Evolutionary conservation across 495 filamentous ascomycete species (phyloP).

Genomic region (Podospora fimiseda): DNA sequence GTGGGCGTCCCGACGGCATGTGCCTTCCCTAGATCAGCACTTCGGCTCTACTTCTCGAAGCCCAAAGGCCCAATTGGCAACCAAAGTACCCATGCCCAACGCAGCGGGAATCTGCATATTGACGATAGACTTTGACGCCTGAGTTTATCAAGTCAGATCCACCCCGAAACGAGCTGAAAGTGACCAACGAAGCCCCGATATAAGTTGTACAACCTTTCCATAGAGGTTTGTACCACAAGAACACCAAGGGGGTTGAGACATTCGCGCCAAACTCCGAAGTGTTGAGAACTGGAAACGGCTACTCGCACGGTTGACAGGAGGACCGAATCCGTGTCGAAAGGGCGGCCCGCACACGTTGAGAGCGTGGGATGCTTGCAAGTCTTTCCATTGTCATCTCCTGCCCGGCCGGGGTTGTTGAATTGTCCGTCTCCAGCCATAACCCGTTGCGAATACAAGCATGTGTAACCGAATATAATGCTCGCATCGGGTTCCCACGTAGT

Average conservation of each 20-base stretch:
- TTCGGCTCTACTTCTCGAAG: not conserved
- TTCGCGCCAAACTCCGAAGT: not conserved
- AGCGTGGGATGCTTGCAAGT: no score
- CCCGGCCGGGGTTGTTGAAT: no score
- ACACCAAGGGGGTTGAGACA: no score
- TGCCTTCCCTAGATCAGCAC: not conserved
- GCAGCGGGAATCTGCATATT: not conserved
- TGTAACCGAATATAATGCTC: not conserved
- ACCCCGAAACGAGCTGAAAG: not conserved
- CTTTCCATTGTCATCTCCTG: no score
- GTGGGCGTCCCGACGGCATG: not conserved
- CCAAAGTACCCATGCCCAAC: not conserved
- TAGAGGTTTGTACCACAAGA: no score
- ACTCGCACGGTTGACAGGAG: not conserved
- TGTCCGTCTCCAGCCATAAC: no score
- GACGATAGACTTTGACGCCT: no score
- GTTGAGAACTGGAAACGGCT: not conserved
- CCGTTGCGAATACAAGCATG: not conserved
- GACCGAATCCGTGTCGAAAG: not conserved
- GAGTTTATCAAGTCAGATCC: not conserved
- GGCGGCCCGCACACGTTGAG: not conserved
- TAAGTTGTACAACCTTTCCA: no score
- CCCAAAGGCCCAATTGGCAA: not conserved
- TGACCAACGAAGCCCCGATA: not conserved
- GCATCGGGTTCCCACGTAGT: not conserved